These are phyloP conservation scores for Aegilops speltoides DNA, from an alignment of 176 grass and related monocot species.

Conservation along the genomic window DNA sequence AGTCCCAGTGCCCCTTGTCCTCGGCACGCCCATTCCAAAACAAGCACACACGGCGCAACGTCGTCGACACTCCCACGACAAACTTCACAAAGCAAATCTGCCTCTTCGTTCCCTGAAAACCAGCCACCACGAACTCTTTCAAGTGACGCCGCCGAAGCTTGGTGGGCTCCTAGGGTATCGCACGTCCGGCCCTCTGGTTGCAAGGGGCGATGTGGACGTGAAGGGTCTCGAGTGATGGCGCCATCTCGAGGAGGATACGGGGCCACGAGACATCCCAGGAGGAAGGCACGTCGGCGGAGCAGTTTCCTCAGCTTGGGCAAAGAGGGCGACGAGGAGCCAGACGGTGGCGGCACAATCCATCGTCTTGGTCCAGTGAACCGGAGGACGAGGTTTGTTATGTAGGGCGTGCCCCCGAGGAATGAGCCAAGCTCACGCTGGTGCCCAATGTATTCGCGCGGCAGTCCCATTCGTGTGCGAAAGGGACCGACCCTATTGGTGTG, in stretches of 20 bases:
- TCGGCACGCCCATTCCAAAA: neutral
- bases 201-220: neutral
- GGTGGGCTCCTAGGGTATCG: neutral
- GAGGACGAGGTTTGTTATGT: slow-evolving; percentile 4
- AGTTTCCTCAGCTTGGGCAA: neutral
- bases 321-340: neutral
- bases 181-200: neutral
- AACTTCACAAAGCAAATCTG: slow-evolving; percentile 1
- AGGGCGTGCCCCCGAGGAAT: neutral
- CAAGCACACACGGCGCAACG: neutral
- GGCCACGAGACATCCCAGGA: neutral
- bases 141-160: neutral
- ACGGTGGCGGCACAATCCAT: neutral
- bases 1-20: slow-evolving; percentile 4
- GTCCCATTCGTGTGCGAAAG: neutral
- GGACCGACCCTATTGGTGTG: neutral
- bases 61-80: neutral
- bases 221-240: neutral
- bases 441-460: neutral
- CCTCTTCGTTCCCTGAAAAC: neutral
- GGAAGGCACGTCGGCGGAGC: neutral
- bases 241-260: neutral
- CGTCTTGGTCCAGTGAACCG: slow-evolving; percentile 17
- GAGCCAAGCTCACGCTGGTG: neutral
- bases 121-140: slow-evolving; percentile 9